A percentile compares a stretch with the other conserved stretches of the same genome.
These are phyloP conservation scores for Trichaptum fuscoviolaceum DNA, from an alignment of 768 basidiomycete species.

Conservation along the genomic window DNA sequence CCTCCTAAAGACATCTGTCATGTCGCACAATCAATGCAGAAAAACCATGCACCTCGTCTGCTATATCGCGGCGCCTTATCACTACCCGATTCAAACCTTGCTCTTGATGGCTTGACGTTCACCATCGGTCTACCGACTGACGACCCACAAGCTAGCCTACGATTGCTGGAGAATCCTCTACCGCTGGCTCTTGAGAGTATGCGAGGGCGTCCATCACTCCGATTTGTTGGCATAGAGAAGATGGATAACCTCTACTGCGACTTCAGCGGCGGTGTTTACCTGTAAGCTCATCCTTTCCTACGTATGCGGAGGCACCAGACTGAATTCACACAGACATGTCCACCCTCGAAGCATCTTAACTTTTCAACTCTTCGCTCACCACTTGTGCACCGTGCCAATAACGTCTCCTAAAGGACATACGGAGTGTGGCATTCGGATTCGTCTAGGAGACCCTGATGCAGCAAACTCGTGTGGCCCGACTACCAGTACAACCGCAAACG, in stretches of 20 bases:
- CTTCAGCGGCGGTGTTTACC: constrained; percentile 42
- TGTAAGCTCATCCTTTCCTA: constrained; percentile 33
- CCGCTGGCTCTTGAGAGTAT: constrained; percentile 75
- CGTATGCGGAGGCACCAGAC: not conserved
- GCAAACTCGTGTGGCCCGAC: constrained; percentile 44
- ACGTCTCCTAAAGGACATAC: constrained; percentile 31
- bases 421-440: constrained; percentile 57
- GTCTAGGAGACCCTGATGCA: constrained; percentile 64
- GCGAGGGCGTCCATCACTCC: constrained; percentile 64
- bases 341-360: constrained; percentile 60
- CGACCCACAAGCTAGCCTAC: constrained; percentile 11
- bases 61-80: constrained; percentile 74
- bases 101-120: constrained; percentile 72
- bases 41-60: constrained; percentile 33
- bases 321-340: constrained; percentile 46
- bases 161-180: constrained; percentile 60
- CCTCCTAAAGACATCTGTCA: not conserved
- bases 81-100: constrained; percentile 64
- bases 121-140: constrained; percentile 38
- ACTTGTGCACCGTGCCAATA: constrained; percentile 49
- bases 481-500: constrained; percentile 34
- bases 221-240: constrained; percentile 48
- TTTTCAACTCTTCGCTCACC: constrained; percentile 65
- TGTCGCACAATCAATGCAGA: not conserved
- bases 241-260: constrained; percentile 58